A percentile compares a stretch with the other conserved stretches of the same genome.
Conservation (phyloP, 371 early-diverging fungal genomes). For the Modicella reniformis region DNA sequence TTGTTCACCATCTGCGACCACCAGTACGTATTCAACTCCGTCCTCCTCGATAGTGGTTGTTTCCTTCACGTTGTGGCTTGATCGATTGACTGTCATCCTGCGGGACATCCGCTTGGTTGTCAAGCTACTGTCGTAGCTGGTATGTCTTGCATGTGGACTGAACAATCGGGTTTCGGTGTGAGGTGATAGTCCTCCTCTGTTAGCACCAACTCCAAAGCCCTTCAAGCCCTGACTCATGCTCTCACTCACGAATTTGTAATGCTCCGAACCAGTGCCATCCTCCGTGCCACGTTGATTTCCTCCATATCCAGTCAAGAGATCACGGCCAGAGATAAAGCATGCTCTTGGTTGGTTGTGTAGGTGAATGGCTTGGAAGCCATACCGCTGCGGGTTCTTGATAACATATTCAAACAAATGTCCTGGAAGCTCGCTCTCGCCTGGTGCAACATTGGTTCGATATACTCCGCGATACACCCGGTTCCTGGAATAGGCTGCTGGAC, state of each 20-base stretch:
- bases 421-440: constrained; percentile 54
- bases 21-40: constrained; percentile 51
- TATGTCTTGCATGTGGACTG: constrained; percentile 38
- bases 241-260: constrained; percentile 9
- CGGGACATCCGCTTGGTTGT: constrained; percentile 33
- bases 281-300: neutral
- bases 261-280: constrained; percentile 6
- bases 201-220: constrained; percentile 40
- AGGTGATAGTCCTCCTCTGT: constrained; percentile 25
- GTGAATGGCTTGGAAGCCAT: constrained; percentile 62
- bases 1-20: constrained; percentile 46
- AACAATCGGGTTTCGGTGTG: constrained; percentile 18
- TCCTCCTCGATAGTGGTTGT: constrained; percentile 34
- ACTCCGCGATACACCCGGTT: constrained; percentile 71
- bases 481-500: constrained; percentile 71
- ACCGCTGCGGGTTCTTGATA: constrained; percentile 70
- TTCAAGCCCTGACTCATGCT: constrained; percentile 17
- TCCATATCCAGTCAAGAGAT: constrained; percentile 28
- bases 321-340: constrained; percentile 53
- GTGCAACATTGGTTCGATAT: constrained; percentile 58
- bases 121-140: constrained; percentile 46
- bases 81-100: constrained; percentile 39
- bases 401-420: constrained; percentile 70
- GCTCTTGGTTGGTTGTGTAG: constrained; percentile 51
- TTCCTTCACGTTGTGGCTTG: constrained; percentile 37